Base-by-base conservation (phyloP, 2,329 filamentous ascomycete species). In the Stemphylium vesicarium region DNA sequence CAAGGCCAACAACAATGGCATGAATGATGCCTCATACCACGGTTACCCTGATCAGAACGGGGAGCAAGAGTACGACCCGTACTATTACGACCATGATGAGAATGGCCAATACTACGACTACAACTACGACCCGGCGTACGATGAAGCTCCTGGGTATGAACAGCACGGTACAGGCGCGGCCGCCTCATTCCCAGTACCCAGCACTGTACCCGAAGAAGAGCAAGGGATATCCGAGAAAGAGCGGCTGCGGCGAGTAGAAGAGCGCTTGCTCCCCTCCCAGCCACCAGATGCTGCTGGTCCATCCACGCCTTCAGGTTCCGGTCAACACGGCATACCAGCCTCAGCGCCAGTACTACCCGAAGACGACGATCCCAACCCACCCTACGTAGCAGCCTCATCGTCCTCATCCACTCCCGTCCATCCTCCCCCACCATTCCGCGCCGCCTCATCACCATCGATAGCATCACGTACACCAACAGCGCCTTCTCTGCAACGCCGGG, bases 141-240 rank as follows among this genome's bases (percentile, higher is more conserved):
- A 70, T 40, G 70, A 68, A 26, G 63, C 64, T 12, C 69, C 69
- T 16, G 66, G 63, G 33, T 72, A 72, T 43, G 64, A 68, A 16
- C 59, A 69, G 5, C 57, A 62, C 35, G 61, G 64, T 31, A 68
- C 63, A 50, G 71, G 68, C 24, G 58, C 68, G 51, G 75, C 75
- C 63, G 71, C 88, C 13, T 84, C 87, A 26, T 69, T 66, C 42
- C 61, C 74, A 9, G 70, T 72, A 4, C 84, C 84, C 4, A 87
- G 88, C n/a, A 79, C 84, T 26, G 64, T 87, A 32, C 20, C 42
- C 15, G 78, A 81, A 10, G 78, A 83, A 11, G 86, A 91, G 50
- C 84, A 84, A 56, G 82, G 79, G 4, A 78, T 92, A 29, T 86
- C 88, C 11, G 95, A 98, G 60, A 97, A 97, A 75, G 88, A 96